Percentiles rank a stretch among this genome's conserved stretches.
These are phyloP conservation scores for Plantago coronopus DNA, from an alignment of 305 asterid genomes.

Conservation along the genomic window DNA sequence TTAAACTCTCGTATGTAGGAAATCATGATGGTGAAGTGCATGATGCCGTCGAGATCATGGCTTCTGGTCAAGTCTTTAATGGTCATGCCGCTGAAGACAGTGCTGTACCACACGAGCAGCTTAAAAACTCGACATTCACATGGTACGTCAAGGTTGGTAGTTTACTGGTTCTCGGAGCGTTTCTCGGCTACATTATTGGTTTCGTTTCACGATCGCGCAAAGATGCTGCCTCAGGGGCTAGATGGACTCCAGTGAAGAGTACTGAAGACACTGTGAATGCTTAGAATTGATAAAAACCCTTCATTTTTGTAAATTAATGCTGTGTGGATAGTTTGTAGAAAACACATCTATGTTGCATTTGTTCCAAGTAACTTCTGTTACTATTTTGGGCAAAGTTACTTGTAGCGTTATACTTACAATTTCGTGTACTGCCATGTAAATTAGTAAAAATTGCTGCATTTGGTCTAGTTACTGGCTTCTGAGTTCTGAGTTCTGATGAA, in stretches of 20 bases:
- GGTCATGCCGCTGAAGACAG: constrained; percentile 30
- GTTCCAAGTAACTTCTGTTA: neutral
- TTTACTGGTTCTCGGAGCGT: constrained; percentile 57
- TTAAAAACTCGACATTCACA: constrained; percentile 25
- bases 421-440: too few species aligned
- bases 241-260: constrained; percentile 64
- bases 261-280: constrained; percentile 35
- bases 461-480: too few species aligned
- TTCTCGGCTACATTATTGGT: constrained; percentile 61
- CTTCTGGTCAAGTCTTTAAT: constrained; percentile 56
- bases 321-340: neutral
- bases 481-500: too few species aligned
- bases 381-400: too few species aligned
- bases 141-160: constrained; percentile 52
- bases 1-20: constrained; percentile 64
- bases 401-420: too few species aligned
- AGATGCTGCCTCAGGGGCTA: constrained; percentile 23
- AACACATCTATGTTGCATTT: neutral
- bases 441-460: too few species aligned
- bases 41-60: constrained; percentile 76
- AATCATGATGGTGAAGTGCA: constrained; percentile 87
- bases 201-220: constrained; percentile 39
- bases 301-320: neutral
- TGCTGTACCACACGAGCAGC: constrained; percentile 4
- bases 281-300: constrained; percentile 11